Evolutionary conservation across 2,329 filamentous ascomycete species (phyloP), one percentile per base, ranked within the genome.

Genomic region (Nemania diffusa): DNA sequence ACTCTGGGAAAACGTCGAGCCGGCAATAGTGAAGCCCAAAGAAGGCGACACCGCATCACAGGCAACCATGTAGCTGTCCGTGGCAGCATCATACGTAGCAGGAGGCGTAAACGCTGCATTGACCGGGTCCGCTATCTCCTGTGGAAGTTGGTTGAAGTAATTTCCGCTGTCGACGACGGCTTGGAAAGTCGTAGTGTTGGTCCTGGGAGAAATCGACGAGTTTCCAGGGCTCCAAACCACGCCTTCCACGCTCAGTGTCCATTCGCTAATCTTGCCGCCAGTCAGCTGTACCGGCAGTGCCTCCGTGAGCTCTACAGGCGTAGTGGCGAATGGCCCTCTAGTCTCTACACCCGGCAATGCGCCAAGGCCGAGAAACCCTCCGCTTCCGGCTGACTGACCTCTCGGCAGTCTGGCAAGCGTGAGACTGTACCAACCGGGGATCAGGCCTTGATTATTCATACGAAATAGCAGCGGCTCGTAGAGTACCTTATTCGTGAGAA

Each of bases 191-290:
- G 29, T 40, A 7, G 27, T 46, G 27, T 62, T 29, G 40, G 40
- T 27, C 5, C 40, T 50, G 29, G 27, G 2, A 40, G 27, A 2
- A 5, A 24, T 29, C 8, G 51, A 56, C 22, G 29, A 48, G 42
- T 50, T 40, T 40, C 51, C 51, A 17, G 46, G 34, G 27, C 52
- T 40, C 60, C 60, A 56, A 50, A 29, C 15, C 20, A 50, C 60
- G 5, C 27, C 27, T 7, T 62, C 40, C 22, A 62, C 52, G 15
- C 37, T 57, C 42, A 56, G 51, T 29, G 60, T 57, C 60, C 60
- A 62, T 27, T 62, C 60, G 26, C 40, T 56, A 20, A 62, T 62
- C 40, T 62, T 57, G 6, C 60, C 60, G 17, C 51, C 51, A n/a
- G 51, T 62, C 40, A 57, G 24, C 42, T 62, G 51, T 17, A 50